These are phyloP conservation scores for Wickerhamiella cacticola DNA, from an alignment of 805 yeast species.

Conservation along the genomic window DNA sequence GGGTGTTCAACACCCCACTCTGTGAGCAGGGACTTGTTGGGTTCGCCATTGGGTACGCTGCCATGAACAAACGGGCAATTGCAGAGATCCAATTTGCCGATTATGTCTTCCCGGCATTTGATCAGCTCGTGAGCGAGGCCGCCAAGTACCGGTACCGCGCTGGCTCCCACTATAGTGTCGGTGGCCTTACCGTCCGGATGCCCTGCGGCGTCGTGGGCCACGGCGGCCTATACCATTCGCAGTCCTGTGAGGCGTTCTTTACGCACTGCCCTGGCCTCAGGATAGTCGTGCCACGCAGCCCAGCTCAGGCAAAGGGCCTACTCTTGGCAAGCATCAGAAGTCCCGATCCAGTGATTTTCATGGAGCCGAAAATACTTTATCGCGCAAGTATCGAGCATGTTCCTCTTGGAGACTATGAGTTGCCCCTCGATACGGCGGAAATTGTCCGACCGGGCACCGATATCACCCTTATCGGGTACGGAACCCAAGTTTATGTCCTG, in stretches of 20 bases:
- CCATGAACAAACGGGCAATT: slow-evolving; percentile 80
- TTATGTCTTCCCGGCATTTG: slow-evolving; percentile 95
- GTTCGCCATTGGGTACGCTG: slow-evolving; percentile 75
- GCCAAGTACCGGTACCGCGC: slow-evolving; percentile 93
- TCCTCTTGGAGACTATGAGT: slow-evolving; percentile 62
- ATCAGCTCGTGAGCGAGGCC: slow-evolving; percentile 88
- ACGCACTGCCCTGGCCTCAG: slow-evolving; percentile 89
- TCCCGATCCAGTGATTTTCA: slow-evolving; percentile 86
- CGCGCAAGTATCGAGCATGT: slow-evolving; percentile 81
- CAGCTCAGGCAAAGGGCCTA: slow-evolving; percentile 84
- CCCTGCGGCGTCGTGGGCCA: slow-evolving; percentile 97
- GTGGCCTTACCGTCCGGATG: slow-evolving; percentile 89
- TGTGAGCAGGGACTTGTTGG: slow-evolving; percentile 94
- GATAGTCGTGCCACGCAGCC: slow-evolving; percentile 80
- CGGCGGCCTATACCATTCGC: slow-evolving; percentile 94
- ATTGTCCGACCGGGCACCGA: slow-evolving; percentile 74
- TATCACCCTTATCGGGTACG: slow-evolving; percentile 68
- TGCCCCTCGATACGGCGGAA: slow-evolving; percentile 85
- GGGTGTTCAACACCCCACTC: slow-evolving; percentile 83
- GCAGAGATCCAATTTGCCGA: slow-evolving; percentile 93
- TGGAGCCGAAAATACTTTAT: slow-evolving; percentile 82
- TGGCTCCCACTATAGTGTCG: slow-evolving; percentile 74
- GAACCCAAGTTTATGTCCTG: slow-evolving; percentile 70
- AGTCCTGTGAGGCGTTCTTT: slow-evolving; percentile 87
- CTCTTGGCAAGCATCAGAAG: slow-evolving; percentile 84